Evolutionary conservation across 164 flowering plant genomes (phyloP).

Genomic region (Macadamia integrifolia): DNA sequence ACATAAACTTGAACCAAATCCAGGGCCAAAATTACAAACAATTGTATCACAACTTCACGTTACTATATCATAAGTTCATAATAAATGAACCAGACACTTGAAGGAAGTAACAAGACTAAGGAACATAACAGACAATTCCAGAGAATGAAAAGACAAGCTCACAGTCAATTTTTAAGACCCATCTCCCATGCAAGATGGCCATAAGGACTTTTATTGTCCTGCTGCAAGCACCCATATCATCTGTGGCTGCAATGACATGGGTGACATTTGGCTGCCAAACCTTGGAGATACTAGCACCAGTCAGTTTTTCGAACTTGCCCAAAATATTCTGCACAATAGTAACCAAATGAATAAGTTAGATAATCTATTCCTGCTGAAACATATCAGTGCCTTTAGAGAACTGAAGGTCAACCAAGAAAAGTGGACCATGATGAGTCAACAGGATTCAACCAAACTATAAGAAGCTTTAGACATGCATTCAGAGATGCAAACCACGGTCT

Average conservation of each 20-base stretch:
- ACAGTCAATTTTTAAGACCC: conserved; percentile 61
- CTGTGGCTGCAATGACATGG: conserved; percentile 64
- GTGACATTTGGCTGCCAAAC: conserved; percentile 50
- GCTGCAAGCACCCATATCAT: conserved; percentile 46
- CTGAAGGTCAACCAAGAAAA: no score
- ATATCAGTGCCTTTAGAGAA: no score
- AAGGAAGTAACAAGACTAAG: not conserved
- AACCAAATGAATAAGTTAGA: not conserved
- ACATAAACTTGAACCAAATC: no score
- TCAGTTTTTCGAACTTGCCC: conserved; percentile 33
- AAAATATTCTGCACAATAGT: conserved; percentile 39
- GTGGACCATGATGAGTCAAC: no score
- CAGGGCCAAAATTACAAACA: no score
- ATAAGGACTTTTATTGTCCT: conserved; percentile 57
- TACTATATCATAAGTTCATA: not conserved
- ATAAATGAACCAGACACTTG: no score
- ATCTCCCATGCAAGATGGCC: conserved; percentile 59
- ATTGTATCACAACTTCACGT: not conserved
- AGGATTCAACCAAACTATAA: no score
- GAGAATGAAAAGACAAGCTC: conserved; percentile 17
- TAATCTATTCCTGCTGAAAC: not conserved
- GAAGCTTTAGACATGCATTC: no score
- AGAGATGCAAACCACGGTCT: no score
- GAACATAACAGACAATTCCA: not conserved
- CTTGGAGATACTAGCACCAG: conserved; percentile 43